phyloP scores from a whole-genome alignment of 2,329 filamentous ascomycete genomes.

The Arachnomyces sp. region DNA sequence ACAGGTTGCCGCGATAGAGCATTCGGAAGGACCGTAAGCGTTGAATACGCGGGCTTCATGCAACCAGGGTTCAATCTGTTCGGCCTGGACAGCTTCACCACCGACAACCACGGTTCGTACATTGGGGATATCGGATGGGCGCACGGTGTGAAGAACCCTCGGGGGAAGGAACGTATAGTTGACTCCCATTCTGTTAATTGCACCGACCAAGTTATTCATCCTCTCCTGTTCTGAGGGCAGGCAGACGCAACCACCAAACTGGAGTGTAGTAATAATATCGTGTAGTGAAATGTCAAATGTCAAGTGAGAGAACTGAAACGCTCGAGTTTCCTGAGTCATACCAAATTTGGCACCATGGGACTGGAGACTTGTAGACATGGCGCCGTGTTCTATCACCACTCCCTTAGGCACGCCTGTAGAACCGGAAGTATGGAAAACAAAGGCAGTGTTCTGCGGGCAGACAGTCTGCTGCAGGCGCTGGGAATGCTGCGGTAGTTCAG shows the following conservation, averaged over 20 bases:
- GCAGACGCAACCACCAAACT: conserved; percentile 36
- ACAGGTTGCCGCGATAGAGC: conserved; percentile 28
- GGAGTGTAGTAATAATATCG: conserved; percentile 24
- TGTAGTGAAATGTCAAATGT: conserved; percentile 35
- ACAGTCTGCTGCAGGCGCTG: background rate
- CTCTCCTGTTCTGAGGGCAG: conserved; percentile 35
- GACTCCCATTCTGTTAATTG: conserved; percentile 40
- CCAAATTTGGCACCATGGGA: conserved; percentile 41
- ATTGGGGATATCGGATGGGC: conserved; percentile 27
- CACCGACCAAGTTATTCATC: conserved; percentile 36
- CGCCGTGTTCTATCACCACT: conserved; percentile 4
- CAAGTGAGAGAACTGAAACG: conserved; percentile 34
- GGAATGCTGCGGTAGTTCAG: conserved; percentile 11
- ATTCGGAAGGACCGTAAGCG: conserved; percentile 40
- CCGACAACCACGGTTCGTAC: conserved; percentile 29
- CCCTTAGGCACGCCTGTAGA: conserved; percentile 7
- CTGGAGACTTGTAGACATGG: conserved; percentile 26
- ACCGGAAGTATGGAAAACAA: conserved; percentile 18
- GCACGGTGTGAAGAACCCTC: conserved; percentile 39
- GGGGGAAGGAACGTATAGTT: conserved; percentile 50
- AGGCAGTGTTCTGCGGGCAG: conserved; percentile 7
- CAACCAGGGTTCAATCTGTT: conserved; percentile 31
- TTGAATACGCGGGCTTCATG: conserved; percentile 32
- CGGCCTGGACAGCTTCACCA: conserved; percentile 42
- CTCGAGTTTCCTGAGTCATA: conserved; percentile 33